These are phyloP conservation scores for Dioszegia aurantiaca DNA, from an alignment of 768 basidiomycete species.

Conservation along the genomic window DNA sequence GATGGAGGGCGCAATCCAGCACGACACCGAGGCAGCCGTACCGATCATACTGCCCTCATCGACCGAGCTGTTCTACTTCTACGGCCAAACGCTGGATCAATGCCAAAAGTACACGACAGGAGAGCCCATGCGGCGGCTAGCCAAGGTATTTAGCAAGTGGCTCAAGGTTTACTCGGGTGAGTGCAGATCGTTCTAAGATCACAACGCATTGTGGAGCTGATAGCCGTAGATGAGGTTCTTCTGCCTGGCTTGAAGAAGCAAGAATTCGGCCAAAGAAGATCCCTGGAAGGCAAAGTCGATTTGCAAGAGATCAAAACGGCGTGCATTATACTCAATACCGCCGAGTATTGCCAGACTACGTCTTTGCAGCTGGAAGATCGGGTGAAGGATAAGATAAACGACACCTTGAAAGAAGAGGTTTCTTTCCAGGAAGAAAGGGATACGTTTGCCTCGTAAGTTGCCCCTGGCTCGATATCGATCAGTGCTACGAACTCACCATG, in stretches of 20 bases:
- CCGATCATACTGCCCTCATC: constrained; percentile 78
- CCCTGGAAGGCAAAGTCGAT: constrained; percentile 77
- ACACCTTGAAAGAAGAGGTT: constrained; percentile 72
- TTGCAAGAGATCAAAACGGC: constrained; percentile 71
- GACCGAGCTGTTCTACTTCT: constrained; percentile 95
- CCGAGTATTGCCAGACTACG: constrained; percentile 93
- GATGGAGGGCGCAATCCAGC: constrained; percentile 57
- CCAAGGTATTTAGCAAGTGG: constrained; percentile 86
- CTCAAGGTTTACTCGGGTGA: constrained; percentile 84
- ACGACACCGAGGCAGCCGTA: constrained; percentile 52
- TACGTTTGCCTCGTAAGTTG: constrained; percentile 75
- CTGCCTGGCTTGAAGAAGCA: constrained; percentile 70
- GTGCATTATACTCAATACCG: constrained; percentile 90
- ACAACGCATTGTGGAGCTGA: constrained; percentile 17
- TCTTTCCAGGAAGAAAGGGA: constrained; percentile 82
- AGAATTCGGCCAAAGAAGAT: constrained; percentile 59
- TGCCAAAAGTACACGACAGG: constrained; percentile 87
- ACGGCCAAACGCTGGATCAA: constrained; percentile 89
- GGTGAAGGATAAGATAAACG: constrained; percentile 74
- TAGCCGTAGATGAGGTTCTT: constrained; percentile 71
- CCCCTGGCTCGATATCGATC: not conserved
- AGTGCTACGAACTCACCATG: not conserved
- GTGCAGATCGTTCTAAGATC: constrained; percentile 18
- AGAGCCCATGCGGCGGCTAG: constrained; percentile 76
- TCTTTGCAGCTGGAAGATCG: constrained; percentile 92